Conservation (phyloP, 2,329 filamentous ascomycete species). For the Cladophialophora immunda region DNA sequence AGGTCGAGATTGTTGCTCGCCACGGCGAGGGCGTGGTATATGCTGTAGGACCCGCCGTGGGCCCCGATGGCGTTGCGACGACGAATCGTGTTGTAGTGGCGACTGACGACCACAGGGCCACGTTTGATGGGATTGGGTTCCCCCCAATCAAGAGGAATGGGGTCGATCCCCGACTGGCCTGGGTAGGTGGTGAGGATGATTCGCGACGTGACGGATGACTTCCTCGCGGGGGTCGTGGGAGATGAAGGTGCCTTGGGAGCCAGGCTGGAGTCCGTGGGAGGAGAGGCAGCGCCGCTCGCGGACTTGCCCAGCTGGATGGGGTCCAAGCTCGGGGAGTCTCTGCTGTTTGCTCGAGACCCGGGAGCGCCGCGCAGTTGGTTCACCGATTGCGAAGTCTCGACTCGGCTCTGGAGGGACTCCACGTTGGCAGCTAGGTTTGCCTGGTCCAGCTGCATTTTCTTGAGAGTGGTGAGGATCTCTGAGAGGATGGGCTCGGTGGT, state of each 20-base stretch:
- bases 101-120: constrained; percentile 88
- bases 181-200: constrained; percentile 86
- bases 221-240: constrained; percentile 32
- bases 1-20: constrained; percentile 87
- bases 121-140: constrained; percentile 75
- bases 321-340: constrained; percentile 39
- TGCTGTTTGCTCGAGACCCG: constrained; percentile 15
- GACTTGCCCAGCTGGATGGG: constrained; percentile 35
- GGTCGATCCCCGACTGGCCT: constrained; percentile 91
- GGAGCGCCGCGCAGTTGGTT: constrained; percentile 52
- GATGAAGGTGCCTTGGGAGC: constrained; percentile 30
- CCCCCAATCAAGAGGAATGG: constrained; percentile 89
- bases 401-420: constrained; percentile 68
- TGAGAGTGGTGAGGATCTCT: constrained; percentile 65
- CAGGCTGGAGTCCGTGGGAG: constrained; percentile 26
- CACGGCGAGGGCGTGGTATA: constrained; percentile 92
- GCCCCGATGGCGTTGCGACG: constrained; percentile 78
- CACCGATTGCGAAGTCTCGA: constrained; percentile 68
- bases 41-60: constrained; percentile 91
- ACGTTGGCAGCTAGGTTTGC: constrained; percentile 63
- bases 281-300: constrained; percentile 31
- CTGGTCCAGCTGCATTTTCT: constrained; percentile 65
- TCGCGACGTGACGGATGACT: constrained; percentile 57
- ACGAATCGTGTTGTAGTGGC: constrained; percentile 76
- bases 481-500: constrained; percentile 34